Evolutionary conservation across 1,139 yeast species (phyloP).

Genomic region (Debaryomyces psychrophilus): DNA sequence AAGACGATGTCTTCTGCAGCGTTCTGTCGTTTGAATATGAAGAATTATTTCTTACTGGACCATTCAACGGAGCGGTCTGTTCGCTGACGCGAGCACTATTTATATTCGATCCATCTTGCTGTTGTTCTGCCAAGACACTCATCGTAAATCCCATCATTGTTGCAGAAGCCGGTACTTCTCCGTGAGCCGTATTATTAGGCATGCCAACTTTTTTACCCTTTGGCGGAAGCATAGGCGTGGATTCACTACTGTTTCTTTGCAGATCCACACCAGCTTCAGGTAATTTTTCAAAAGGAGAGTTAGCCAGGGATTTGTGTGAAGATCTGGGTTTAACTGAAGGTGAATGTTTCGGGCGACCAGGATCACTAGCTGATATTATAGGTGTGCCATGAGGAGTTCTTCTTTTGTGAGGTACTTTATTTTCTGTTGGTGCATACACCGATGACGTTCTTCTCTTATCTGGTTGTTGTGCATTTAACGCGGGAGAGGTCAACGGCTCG

Average conservation of each 20-base stretch:
- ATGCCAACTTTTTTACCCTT: conserved; percentile 32
- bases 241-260: conserved; percentile 18
- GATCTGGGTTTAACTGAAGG: conserved; percentile 26
- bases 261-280: conserved; percentile 39
- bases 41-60: conserved; percentile 12
- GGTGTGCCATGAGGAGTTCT: conserved; percentile 57
- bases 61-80: neutral
- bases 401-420: conserved; percentile 30
- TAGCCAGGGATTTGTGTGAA: conserved; percentile 15
- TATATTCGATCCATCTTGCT: conserved; percentile 13
- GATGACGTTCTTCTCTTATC: conserved; percentile 42
- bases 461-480: conserved; percentile 50
- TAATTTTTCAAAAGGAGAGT: conserved; percentile 32
- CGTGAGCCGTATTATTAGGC: conserved; percentile 13
- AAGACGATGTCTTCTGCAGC: conserved; percentile 19
- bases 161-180: conserved; percentile 18
- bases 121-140: conserved; percentile 50
- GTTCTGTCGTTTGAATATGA: conserved; percentile 15
- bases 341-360: conserved; percentile 19
- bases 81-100: neutral
- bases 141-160: conserved; percentile 52
- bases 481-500: conserved; percentile 67
- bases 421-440: conserved; percentile 36
- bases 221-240: conserved; percentile 47
- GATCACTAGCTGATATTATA: conserved; percentile 33